These are phyloP conservation scores for Venturia carpophila DNA, from an alignment of 2,329 filamentous ascomycete genomes.

Conservation along the genomic window DNA sequence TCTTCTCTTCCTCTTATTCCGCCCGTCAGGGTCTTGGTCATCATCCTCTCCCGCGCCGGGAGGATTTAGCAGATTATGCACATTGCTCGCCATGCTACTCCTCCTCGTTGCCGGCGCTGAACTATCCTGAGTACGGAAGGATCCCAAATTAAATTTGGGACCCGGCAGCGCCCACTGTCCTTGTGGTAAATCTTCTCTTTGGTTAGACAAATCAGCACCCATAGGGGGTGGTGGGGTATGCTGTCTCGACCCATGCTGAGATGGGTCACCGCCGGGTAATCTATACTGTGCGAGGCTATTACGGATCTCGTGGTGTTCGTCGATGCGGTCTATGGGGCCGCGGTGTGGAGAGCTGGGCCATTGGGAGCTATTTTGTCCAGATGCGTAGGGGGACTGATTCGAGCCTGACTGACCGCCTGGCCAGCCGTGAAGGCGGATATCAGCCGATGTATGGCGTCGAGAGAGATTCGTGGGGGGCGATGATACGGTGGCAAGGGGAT, in stretches of 20 bases:
- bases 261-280: slow-evolving; percentile 44
- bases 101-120: slow-evolving; percentile 56
- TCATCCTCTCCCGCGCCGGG: slow-evolving; percentile 59
- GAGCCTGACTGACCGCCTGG: slow-evolving; percentile 42
- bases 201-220: not conserved
- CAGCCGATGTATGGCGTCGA: slow-evolving; percentile 86
- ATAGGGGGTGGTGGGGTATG: slow-evolving; percentile 42
- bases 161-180: slow-evolving; percentile 52
- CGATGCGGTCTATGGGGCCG: slow-evolving; percentile 26
- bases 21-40: slow-evolving; percentile 55
- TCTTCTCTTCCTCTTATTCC: slow-evolving; percentile 51
- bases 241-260: slow-evolving; percentile 42
- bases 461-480: slow-evolving; percentile 60
- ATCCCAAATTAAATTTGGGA: slow-evolving; percentile 32
- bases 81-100: slow-evolving; percentile 64
- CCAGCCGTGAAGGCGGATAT: slow-evolving; percentile 66
- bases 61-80: slow-evolving; percentile 59
- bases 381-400: slow-evolving; percentile 57
- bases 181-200: not conserved
- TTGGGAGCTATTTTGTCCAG: slow-evolving; percentile 52
- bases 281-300: slow-evolving; percentile 64
- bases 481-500: slow-evolving; percentile 46
- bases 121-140: slow-evolving; percentile 40
- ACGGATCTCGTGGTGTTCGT: slow-evolving; percentile 61
- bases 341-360: slow-evolving; percentile 61